phyloP scores from a whole-genome alignment of 2,329 filamentous ascomycete species.

The Scedosporium dehoogii region DNA sequence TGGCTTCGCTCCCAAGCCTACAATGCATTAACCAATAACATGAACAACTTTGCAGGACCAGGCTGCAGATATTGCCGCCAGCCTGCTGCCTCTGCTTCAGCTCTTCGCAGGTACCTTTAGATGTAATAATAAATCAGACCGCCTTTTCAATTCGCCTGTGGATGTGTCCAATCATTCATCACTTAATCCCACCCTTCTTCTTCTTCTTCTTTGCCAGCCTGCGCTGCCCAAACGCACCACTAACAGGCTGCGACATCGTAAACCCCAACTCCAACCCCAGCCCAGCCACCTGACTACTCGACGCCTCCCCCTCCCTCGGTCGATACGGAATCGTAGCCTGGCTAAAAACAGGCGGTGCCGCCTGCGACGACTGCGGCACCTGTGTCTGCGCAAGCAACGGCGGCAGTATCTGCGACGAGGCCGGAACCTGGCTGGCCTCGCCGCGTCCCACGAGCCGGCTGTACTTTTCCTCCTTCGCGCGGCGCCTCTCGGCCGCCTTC shows the following conservation, averaged over 20 bases:
- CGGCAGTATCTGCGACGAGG: constrained; percentile 11
- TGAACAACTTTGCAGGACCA: too few species aligned
- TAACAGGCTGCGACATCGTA: constrained; percentile 35
- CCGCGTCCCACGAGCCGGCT: not conserved
- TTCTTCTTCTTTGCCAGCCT: constrained; percentile 35
- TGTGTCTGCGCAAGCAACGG: constrained; percentile 10
- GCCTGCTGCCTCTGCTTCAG: too few species aligned
- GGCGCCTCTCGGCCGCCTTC: constrained; percentile 3
- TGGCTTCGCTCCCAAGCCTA: too few species aligned
- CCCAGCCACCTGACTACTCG: constrained; percentile 7
- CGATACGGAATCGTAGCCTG: constrained; percentile 8
- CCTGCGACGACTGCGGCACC: constrained; percentile 23
- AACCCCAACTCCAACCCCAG: constrained; percentile 6
- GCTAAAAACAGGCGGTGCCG: constrained; percentile 15
- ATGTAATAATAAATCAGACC: too few species aligned
- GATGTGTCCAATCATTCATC: not conserved
- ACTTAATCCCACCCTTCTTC: constrained; percentile 31
- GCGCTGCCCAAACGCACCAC: constrained; percentile 36
- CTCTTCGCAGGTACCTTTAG: too few species aligned
- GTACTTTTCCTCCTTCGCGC: constrained; percentile 9
- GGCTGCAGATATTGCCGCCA: too few species aligned
- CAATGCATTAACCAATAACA: too few species aligned
- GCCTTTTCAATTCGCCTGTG: too few species aligned
- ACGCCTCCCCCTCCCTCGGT: not conserved
- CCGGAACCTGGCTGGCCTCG: not conserved